Conservation (phyloP, 441 rosid species). For the Isatis lusitanica region DNA sequence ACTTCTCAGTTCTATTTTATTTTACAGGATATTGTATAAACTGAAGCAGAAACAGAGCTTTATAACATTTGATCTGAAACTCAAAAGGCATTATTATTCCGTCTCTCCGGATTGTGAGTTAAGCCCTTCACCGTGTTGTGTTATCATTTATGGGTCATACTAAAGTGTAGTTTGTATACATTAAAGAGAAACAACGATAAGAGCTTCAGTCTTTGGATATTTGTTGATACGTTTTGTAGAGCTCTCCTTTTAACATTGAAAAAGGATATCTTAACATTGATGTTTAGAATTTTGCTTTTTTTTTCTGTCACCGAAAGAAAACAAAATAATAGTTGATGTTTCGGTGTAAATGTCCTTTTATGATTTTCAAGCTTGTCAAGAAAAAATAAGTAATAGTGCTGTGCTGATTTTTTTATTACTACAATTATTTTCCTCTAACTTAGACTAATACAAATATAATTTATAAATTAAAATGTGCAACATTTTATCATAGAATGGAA, state of each 20-base stretch:
- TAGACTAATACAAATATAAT: background rate
- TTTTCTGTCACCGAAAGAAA: background rate
- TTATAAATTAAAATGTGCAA: background rate
- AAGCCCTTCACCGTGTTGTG: constrained; percentile 1
- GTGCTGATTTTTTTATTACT: background rate
- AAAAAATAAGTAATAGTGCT: background rate
- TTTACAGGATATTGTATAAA: constrained; percentile 15
- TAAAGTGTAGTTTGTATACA: background rate
- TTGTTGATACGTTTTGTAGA: background rate
- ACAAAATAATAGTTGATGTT: background rate
- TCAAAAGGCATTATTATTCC: background rate
- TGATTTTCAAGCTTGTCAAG: background rate
- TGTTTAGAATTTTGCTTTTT: background rate
- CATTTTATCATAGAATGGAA: background rate
- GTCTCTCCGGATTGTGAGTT: too few species aligned
- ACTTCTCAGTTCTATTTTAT: background rate
- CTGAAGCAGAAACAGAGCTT: constrained; percentile 10
- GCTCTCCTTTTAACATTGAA: background rate
- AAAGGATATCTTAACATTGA: background rate
- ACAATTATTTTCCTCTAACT: background rate
- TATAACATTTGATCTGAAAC: background rate
- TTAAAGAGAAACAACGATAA: constrained; percentile 2
- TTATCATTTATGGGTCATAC: background rate
- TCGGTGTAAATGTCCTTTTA: background rate
- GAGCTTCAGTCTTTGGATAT: background rate